Conservation (phyloP, 2,329 filamentous ascomycete genomes). For the Epichloe gansuensis region DNA sequence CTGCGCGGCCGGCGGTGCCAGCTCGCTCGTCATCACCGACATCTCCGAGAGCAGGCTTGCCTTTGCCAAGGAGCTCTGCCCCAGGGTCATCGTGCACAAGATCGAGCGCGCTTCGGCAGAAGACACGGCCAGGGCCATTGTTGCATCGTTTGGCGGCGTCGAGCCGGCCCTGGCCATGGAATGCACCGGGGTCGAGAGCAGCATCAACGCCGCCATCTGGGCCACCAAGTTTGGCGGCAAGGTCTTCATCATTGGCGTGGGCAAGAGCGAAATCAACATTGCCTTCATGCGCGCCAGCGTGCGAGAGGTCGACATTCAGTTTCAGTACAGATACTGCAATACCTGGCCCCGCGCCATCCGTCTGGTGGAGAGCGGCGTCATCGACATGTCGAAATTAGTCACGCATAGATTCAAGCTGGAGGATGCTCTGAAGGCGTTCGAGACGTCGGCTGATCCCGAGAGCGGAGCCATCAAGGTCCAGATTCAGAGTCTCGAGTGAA, state of each 20-base stretch:
- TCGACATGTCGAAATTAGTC: constrained; percentile 70
- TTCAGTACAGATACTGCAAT: constrained; percentile 94
- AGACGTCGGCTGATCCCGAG: constrained; percentile 75
- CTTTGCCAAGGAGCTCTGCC: constrained; percentile 76
- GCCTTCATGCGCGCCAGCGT: constrained; percentile 91
- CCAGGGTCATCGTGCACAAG: constrained; percentile 68
- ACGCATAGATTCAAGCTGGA: constrained; percentile 80
- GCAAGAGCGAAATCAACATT: constrained; percentile 88
- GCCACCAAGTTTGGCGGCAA: constrained; percentile 89
- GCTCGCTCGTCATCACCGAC: constrained; percentile 86
- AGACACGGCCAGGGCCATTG: constrained; percentile 58
- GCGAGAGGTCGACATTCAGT: constrained; percentile 85
- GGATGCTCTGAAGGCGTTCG: constrained; percentile 79
- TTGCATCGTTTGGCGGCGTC: constrained; percentile 55
- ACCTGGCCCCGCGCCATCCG: constrained; percentile 92
- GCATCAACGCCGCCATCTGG: constrained; percentile 76
- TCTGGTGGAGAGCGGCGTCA: constrained; percentile 69
- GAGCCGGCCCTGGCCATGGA: constrained; percentile 77
- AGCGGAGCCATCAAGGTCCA: constrained; percentile 96
- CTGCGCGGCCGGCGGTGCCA: constrained; percentile 73
- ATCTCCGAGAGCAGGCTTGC: constrained; percentile 75
- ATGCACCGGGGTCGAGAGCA: constrained; percentile 90
- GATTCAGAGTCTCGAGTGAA: constrained; percentile 59
- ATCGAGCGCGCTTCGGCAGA: constrained; percentile 56
- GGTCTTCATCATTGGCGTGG: constrained; percentile 92